These are phyloP conservation scores for Amorphotheca resinae DNA, from an alignment of 495 filamentous ascomycete genomes.

Conservation along the genomic window DNA sequence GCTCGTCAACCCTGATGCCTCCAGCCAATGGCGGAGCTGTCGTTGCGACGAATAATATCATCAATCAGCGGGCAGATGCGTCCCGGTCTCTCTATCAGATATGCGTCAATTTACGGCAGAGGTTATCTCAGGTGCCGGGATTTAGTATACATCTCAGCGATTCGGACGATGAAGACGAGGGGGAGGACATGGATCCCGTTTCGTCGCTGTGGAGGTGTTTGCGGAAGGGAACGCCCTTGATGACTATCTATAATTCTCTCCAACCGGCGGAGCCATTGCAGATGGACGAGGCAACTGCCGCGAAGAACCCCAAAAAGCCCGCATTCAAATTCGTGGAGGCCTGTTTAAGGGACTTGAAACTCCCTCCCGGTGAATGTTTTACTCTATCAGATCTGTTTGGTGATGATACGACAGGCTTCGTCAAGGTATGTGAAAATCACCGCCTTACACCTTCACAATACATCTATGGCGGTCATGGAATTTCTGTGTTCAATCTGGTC, in stretches of 20 bases:
- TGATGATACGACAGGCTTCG: conserved; percentile 91
- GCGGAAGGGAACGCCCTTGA: conserved; percentile 68
- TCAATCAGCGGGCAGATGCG: conserved; percentile 85
- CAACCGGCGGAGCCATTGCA: conserved; percentile 50
- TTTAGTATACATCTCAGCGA: conserved; percentile 61
- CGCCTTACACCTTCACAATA: too few relatives aligned
- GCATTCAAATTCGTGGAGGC: conserved; percentile 45
- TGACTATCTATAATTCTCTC: conserved; percentile 80
- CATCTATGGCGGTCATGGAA: too few relatives aligned
- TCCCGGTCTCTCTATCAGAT: conserved; percentile 87
- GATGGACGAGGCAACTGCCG: conserved; percentile 44
- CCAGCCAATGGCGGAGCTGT: conserved; percentile 43
- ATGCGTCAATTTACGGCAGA: conserved; percentile 68
- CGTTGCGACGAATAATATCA: conserved; percentile 72
- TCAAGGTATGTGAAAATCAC: conserved; percentile 50
- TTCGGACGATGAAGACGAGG: conserved; percentile 50
- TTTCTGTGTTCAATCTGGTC: too few relatives aligned
- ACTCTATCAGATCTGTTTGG: conserved; percentile 85
- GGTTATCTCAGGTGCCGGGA: conserved; percentile 68
- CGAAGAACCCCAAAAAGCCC: conserved; percentile 50
- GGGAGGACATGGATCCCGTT: conserved; percentile 56
- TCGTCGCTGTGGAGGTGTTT: conserved; percentile 84
- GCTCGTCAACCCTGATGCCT: conserved; percentile 26
- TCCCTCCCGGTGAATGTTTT: conserved; percentile 74
- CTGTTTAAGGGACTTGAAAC: conserved; percentile 48